These are phyloP conservation scores for Diospyros lotus DNA, from an alignment of 148 eudicot genomes.

Conservation along the genomic window DNA sequence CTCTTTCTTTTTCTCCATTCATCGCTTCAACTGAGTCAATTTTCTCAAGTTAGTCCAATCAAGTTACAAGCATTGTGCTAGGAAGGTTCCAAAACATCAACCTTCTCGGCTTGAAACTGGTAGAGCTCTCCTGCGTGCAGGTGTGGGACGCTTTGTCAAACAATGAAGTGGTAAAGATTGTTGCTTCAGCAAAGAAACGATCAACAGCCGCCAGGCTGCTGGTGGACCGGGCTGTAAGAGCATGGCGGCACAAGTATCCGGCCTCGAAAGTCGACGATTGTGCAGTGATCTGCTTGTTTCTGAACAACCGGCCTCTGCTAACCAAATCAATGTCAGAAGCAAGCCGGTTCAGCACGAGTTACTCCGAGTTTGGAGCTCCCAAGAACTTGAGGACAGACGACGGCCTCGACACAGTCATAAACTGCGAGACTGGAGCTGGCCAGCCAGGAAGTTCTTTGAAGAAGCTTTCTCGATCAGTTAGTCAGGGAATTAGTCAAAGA, in stretches of 20 bases:
- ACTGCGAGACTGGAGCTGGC: neutral
- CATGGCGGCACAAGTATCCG: constrained; percentile 70
- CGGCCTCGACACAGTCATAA: constrained; percentile 30
- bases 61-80: no score
- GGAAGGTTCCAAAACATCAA: no score
- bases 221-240: constrained; percentile 51
- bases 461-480: neutral
- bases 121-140: constrained; percentile 20
- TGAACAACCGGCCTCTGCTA: constrained; percentile 35
- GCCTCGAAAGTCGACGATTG: constrained; percentile 65
- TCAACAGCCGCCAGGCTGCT: constrained; percentile 66
- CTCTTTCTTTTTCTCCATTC: no score
- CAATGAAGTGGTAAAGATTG: constrained; percentile 59
- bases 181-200: constrained; percentile 56
- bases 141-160: constrained; percentile 90
- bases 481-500: neutral
- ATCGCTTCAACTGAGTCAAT: no score
- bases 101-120: no score
- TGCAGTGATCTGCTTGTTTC: constrained; percentile 56
- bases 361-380: constrained; percentile 8
- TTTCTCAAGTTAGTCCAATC: no score
- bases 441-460: neutral
- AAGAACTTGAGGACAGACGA: constrained; percentile 18
- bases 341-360: constrained; percentile 21
- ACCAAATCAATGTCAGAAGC: constrained; percentile 38